Conservation (phyloP, 768 basidiomycete genomes). For the Rubroboletus satanas region DNA sequence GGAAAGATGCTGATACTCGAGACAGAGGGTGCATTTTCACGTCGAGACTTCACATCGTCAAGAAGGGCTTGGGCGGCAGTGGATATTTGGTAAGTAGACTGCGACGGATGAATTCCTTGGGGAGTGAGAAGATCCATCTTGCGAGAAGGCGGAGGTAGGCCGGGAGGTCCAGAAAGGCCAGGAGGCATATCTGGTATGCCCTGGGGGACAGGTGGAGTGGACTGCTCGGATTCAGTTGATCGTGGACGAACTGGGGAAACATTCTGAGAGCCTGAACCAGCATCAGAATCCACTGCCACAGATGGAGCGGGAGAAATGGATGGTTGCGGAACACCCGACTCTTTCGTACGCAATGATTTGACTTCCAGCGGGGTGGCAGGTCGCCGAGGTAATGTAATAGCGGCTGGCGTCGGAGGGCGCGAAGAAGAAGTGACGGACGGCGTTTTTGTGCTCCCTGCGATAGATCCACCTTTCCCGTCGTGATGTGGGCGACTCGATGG, state of each 20-base stretch:
- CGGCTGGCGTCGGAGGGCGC: slow-evolving; percentile 55
- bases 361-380: slow-evolving; percentile 44
- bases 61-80: slow-evolving; percentile 79
- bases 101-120: slow-evolving; percentile 40
- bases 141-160: slow-evolving; percentile 42
- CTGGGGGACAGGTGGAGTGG: slow-evolving; percentile 43
- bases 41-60: slow-evolving; percentile 75
- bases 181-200: slow-evolving; percentile 53
- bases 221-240: slow-evolving; percentile 37
- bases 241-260: slow-evolving; percentile 38
- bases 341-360: slow-evolving; percentile 40
- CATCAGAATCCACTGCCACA: slow-evolving; percentile 48
- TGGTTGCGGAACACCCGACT: slow-evolving; percentile 36
- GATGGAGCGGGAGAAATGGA: slow-evolving; percentile 46
- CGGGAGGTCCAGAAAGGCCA: slow-evolving; percentile 58
- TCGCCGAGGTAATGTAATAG: slow-evolving; percentile 34
- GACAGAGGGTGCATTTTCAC: slow-evolving; percentile 50
- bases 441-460: slow-evolving; percentile 36
- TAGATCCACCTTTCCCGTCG: slow-evolving; percentile 42
- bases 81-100: slow-evolving; percentile 75
- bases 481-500: slow-evolving; percentile 33
- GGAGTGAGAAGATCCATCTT: slow-evolving; percentile 51
- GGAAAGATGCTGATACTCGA: slow-evolving; percentile 69
- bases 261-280: slow-evolving; percentile 43
- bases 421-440: slow-evolving; percentile 50